Conservation (phyloP, 257 asterid species). For the Hygrophila difformis region DNA sequence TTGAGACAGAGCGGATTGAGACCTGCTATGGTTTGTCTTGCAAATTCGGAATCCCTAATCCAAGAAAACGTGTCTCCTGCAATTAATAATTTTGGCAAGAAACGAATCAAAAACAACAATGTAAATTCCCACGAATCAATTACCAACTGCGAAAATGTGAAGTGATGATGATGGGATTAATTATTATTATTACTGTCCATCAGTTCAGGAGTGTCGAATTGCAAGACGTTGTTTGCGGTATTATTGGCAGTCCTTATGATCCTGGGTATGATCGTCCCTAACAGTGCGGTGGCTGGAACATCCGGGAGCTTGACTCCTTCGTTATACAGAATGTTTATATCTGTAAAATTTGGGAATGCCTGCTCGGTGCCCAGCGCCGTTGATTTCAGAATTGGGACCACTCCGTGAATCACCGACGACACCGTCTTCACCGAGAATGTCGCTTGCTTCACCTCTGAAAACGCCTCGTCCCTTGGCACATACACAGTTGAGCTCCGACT, state of each 20-base stretch:
- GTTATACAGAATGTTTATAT: slow-evolving; percentile 44
- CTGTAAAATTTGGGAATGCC: slow-evolving; percentile 46
- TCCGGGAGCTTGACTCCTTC: slow-evolving; percentile 37
- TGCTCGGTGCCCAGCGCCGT: slow-evolving; percentile 1
- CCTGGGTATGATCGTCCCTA: slow-evolving; percentile 28
- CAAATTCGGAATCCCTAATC: slow-evolving; percentile 4
- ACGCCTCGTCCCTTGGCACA: slow-evolving; percentile 71
- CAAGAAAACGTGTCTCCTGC: slow-evolving; percentile 17
- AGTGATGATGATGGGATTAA: too few relatives aligned
- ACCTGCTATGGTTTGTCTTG: slow-evolving; percentile 10
- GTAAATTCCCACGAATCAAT: too few relatives aligned
- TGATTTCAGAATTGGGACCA: slow-evolving; percentile 30
- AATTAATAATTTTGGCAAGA: neutral
- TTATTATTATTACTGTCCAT: slow-evolving; percentile 54
- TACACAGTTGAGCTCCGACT: slow-evolving; percentile 22
- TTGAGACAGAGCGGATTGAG: neutral
- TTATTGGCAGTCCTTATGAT: slow-evolving; percentile 29
- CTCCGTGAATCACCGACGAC: slow-evolving; percentile 29
- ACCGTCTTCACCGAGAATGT: slow-evolving; percentile 37
- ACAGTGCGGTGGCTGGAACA: slow-evolving; percentile 1
- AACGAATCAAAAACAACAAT: neutral
- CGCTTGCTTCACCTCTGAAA: slow-evolving; percentile 38
- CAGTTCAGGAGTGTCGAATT: slow-evolving; percentile 42
- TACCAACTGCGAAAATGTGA: neutral
- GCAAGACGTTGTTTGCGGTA: slow-evolving; percentile 19